Base-by-base conservation (phyloP, 2,329 filamentous ascomycete species). In the Ophiosphaerella herpotricha region DNA sequence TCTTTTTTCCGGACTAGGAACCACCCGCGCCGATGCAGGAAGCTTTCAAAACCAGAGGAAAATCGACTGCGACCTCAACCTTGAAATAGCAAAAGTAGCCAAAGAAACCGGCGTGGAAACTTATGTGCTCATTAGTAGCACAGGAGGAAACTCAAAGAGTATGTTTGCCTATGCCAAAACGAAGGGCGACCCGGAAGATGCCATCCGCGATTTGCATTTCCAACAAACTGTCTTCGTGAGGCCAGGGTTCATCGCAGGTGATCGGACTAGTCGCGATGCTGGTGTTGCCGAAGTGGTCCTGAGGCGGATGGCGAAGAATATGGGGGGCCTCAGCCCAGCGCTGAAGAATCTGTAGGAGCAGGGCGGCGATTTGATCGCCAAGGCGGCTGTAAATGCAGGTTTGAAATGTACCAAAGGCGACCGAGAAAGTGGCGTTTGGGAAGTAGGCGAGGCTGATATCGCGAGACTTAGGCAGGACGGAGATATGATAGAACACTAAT, bases 161-260 rank as follows among this genome's bases (percentile, higher is more conserved):
- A 54, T 86, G 1, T 68, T 87, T 5, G 71, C 77, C 0, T 89
- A 88, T 52, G 23, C 73, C 1, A 79, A 79, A 72, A 94, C 97
- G 90, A 97, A 97, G 79, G 85, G 84, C 21, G 89, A 94, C 62
- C 84, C 96, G 35, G 93, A 97, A 72, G 88, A 95, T 31, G 79
- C 85, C 13, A 82, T 96, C 52, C 83, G 84, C 69, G 82, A 75
- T 36, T 75, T 93, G 4, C 86, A 78, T 4, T 96, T 96, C 67
- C 88, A 92, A 42, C 85, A 89, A n/a, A n/a, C 86, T 4, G 82
- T 96, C 47, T 87, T 97, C 46, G 41, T 87, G 35, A 74, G 85
- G 38, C 92, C 92, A 0, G 92, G 89, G 0, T 56, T 91, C 54
- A 89, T 97, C 60, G 72, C 91, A 2, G 92, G 92, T 2, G 70